Base-by-base conservation (phyloP, 768 basidiomycete species). In the Tylopilus sp. region DNA sequence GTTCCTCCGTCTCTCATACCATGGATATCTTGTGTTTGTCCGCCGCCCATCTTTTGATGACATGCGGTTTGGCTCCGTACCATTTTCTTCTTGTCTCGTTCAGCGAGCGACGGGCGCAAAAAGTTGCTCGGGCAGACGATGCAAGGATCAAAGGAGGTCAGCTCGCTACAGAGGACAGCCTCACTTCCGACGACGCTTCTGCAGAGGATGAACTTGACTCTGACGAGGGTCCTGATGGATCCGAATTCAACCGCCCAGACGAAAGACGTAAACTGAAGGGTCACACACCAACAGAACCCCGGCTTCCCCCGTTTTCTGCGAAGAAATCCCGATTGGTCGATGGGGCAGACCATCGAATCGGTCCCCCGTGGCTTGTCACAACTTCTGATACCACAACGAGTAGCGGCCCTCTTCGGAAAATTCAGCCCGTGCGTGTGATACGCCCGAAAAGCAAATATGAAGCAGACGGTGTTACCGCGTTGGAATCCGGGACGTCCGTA, bases 61-160 rank as follows among this genome's bases (percentile, higher is more conserved):
- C 33, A 22, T 35, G 30, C 36, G 36, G n/a, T 18, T 17, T 26
- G 38, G 18, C 31, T 17, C 20, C 18, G n/a, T 20, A 8, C 3
- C 20, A 52, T 21, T 50, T 47, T 55, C 40, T n/a, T n/a, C n/a
- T n/a, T n/a, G n/a, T n/a, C n/a, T n/a, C 36, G 39, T 33, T 51
- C 45, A 85, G 84, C 59, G 77, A 83, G 62, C 74, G 80, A 40
- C 75, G 80, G 6, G 74, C 75, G 4, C 79, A 81, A 51, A 83
- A 82, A 58, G 75, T 77, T 1, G 76, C 75, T 15, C 79, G 81
- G 43, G 65, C 75, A n/a, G 75, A 75, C 4, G 74, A 78, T n/a
- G 60, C 71, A 40, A 77, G 77, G 40, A 69, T 74, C 21, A 67
- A 64, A 40, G 63, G 69, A 18, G 67, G 64, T 39, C 69, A 60